These are phyloP conservation scores for Camellia oleifera DNA, from an alignment of 179 eudicot genomes.

Conservation along the genomic window DNA sequence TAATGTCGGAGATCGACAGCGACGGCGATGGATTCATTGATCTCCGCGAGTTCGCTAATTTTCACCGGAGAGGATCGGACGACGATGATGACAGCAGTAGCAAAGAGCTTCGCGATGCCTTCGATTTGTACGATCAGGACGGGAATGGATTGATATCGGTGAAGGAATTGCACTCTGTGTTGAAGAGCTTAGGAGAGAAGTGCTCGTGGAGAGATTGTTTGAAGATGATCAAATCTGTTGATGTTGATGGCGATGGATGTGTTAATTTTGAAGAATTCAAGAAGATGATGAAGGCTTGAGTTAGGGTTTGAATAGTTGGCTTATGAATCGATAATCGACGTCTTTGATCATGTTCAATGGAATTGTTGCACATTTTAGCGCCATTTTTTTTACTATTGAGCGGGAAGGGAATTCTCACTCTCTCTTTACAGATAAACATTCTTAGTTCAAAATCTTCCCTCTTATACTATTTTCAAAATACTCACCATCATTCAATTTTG, in stretches of 20 bases:
- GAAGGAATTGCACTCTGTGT: slow-evolving; percentile 57
- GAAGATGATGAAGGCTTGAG: slow-evolving; percentile 50
- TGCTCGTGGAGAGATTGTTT: slow-evolving; percentile 50
- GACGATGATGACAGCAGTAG: slow-evolving; percentile 10
- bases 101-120: slow-evolving; percentile 44
- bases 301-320: background rate
- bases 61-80: slow-evolving; percentile 35
- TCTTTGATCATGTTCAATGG: too few relatives aligned
- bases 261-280: slow-evolving; percentile 72
- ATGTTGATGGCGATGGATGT: slow-evolving; percentile 62
- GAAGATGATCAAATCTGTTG: slow-evolving; percentile 66
- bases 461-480: too few relatives aligned
- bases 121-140: slow-evolving; percentile 58
- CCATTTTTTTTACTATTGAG: too few relatives aligned
- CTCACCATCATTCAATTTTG: too few relatives aligned
- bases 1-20: slow-evolving; percentile 70
- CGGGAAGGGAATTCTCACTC: too few relatives aligned
- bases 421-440: too few relatives aligned
- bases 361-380: too few relatives aligned
- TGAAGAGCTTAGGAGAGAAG: slow-evolving; percentile 66
- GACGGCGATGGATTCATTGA: slow-evolving; percentile 74
- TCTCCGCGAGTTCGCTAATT: slow-evolving; percentile 58
- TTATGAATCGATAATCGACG: background rate
- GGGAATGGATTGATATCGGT: slow-evolving; percentile 58
- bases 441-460: too few relatives aligned